Conservation (phyloP, 805 yeast species). For the Candida cerambycidarum region DNA sequence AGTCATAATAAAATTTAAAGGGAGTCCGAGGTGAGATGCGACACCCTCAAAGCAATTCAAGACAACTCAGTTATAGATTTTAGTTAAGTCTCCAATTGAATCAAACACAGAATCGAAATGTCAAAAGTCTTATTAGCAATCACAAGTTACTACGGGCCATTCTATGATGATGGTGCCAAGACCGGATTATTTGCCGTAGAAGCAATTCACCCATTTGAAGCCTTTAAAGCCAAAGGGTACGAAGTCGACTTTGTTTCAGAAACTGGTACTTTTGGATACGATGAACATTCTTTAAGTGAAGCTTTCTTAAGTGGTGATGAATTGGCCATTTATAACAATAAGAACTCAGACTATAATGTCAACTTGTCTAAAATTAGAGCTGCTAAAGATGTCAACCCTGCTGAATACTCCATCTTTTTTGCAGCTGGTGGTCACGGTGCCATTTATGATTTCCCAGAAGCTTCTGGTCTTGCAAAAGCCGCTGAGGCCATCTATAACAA, state of each 20-base stretch:
- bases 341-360: conserved; percentile 36
- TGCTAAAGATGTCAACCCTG: conserved; percentile 48
- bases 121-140: conserved; percentile 44
- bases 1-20: no score
- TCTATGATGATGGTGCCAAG: conserved; percentile 57
- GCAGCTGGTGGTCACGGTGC: conserved; percentile 72
- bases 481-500: conserved; percentile 48
- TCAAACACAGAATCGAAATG: conserved; percentile 15
- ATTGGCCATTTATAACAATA: conserved; percentile 36
- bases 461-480: conserved; percentile 43
- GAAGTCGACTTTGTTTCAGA: conserved; percentile 60
- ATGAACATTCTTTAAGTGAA: conserved; percentile 49
- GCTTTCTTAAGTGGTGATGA: conserved; percentile 46
- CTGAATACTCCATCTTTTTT: conserved; percentile 52
- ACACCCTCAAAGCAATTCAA: no score
- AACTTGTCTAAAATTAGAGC: conserved; percentile 43
- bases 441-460: conserved; percentile 55
- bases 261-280: conserved; percentile 56
- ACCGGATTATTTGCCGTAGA: conserved; percentile 64
- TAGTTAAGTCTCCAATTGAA: not conserved
- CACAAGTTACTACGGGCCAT: conserved; percentile 42
- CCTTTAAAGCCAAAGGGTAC: conserved; percentile 46
- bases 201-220: conserved; percentile 58
- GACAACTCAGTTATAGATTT: no score
- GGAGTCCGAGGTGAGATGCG: no score